These are phyloP conservation scores for Dianthus caryophyllus DNA, from an alignment of 148 eudicot genomes.

Conservation along the genomic window DNA sequence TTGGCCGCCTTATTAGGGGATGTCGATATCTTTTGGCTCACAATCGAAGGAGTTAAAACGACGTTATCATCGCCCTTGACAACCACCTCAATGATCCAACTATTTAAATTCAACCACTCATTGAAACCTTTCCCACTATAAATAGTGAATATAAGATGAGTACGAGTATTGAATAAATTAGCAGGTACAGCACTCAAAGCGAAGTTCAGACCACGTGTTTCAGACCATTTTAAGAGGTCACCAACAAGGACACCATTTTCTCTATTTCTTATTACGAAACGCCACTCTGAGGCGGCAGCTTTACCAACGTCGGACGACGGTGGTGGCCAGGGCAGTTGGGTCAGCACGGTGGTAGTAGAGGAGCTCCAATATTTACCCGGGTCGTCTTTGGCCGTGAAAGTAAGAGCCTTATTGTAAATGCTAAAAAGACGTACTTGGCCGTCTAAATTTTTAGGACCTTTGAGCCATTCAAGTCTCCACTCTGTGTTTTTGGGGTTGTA, in stretches of 20 bases:
- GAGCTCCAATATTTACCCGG: background rate
- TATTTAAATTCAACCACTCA: no score
- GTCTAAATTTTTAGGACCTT: background rate
- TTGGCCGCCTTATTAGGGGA: no score
- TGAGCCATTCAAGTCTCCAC: conserved; percentile 6
- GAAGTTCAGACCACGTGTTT: no score
- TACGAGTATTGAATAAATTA: no score
- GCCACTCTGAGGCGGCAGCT: background rate
- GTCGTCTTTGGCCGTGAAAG: background rate
- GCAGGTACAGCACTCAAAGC: no score
- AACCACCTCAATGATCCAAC: no score
- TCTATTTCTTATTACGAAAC: background rate
- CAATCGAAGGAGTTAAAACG: no score
- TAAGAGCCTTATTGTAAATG: background rate
- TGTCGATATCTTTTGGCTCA: no score
- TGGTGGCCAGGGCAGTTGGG: background rate
- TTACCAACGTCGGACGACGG: background rate
- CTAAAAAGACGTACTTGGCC: conserved; percentile 3
- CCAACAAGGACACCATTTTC: no score
- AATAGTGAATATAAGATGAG: no score
- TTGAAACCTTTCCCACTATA: no score
- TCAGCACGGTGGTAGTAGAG: background rate
- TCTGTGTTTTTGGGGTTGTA: conserved; percentile 3
- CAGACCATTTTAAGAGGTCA: background rate
- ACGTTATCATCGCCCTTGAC: no score